Base-by-base conservation (phyloP, 2,329 filamentous ascomycete genomes). In the Phaeosphaeriaceae sp. region DNA sequence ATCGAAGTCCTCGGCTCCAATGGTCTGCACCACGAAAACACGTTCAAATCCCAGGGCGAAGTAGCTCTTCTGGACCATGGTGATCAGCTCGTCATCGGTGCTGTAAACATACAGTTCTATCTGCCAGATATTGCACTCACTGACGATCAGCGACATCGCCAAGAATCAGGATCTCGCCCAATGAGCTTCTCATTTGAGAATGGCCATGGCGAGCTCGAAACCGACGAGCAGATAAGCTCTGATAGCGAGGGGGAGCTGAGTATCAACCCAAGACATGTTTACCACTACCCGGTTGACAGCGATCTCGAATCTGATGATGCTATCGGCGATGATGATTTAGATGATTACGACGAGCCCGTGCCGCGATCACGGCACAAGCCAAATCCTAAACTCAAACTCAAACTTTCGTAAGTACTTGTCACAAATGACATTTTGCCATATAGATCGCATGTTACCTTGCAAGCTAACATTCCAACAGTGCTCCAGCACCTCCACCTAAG, bases 141-240 rank as follows among this genome's bases (percentile, higher is more conserved):
- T 4, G 83, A 87, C 55, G 78, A 83, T 40, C 68, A 74, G 42
- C 73, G 76, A 2, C 75, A 77, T 21, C 70, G 79, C 15, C 80
- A 83, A 45, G 81, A 84, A 41, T 72, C 73, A 3, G 74, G 76
- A 23, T 76, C 66, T 30, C 81, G 79, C 53, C 77, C 86, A 56
- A 90, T 90, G 85, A 89, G 86, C 68, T 87, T 89, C 54, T 85
- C 87, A 46, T 90, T 90, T 61, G 85, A 88, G 63, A 82, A 83
- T 64, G 80, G 82, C 0, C 79, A 83, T 50, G 82, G 83, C 33
- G 78, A 81, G 48, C 81, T 55, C 74, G 80, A 70, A 48, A 83
- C 79, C 28, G 80, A 83, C 50, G 74, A 67, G 33, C 77, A 65
- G 18, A 59, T 67, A 33, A 65, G 64, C 23, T 71, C 67, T 9